Base-by-base conservation (phyloP, 345 rosid species). In the Citrus unshiu region DNA sequence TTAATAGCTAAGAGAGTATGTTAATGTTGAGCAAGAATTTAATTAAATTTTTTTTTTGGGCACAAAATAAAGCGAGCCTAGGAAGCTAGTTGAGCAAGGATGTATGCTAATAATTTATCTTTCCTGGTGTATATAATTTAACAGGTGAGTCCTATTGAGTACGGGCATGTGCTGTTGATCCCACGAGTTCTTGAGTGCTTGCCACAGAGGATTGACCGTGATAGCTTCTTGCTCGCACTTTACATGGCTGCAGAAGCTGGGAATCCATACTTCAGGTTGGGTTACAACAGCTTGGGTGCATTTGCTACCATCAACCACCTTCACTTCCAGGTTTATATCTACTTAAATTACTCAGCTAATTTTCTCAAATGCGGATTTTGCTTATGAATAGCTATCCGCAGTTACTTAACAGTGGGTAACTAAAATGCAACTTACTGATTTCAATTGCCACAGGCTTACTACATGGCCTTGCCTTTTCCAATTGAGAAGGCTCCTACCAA, bases 231-330 rank as follows among this genome's bases (percentile, higher is more conserved):
- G 85, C 98, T 96, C 65, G 98, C 98, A 0, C 86, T 94, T 70
- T 70, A 88, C 86, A 94, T 94, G 98, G 95, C 98, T 1, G 81
- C 67, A 74, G 98, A 96, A 82, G 98, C 93, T 35, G 91, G 86
- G 69, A 92, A 89, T 85, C 97, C 93, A 0, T 85, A 88, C 85
- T 96, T 96, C 82, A 89, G 99, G 8, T 76, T 96, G 79, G 99
- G 99, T 64, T 94, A 96, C 90, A 96, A 96, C 78, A 96, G 99
- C 84, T 87, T 96, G 85, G 98, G 98, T 62, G 98, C 99, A 69
- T 96, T 96, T 89, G 99, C 98, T 35, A 96, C 99, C 75, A 90
- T 94, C 85, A 96, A 96, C 80, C 99, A 96, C 81, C 99, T 96
- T 77, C 99, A 96, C 88, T 96, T 96, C 82, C 98, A 96, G 99